Percentiles rank a stretch among this genome's conserved stretches.
Conservation (phyloP, 1,139 yeast species). For the Geotrichum fermentans region DNA sequence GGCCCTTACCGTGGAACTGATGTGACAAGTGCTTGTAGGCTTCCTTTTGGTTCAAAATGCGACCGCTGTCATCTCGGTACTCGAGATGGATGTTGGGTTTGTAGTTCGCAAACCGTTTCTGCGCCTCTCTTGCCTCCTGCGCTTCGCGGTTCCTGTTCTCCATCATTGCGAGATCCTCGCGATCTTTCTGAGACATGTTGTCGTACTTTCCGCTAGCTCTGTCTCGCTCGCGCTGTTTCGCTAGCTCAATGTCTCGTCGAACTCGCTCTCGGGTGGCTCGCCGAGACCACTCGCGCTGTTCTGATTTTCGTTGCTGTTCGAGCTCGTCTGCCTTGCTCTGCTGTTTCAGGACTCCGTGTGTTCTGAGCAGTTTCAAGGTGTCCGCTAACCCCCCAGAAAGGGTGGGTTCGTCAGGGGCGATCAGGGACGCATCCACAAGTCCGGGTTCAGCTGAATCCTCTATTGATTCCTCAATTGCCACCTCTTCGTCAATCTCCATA, state of each 20-base stretch:
- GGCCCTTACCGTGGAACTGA: conserved; percentile 71
- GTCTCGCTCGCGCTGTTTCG: conserved; percentile 36
- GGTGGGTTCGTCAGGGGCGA: conserved; percentile 32
- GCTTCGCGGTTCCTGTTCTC: conserved; percentile 36
- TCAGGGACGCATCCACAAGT: conserved; percentile 17
- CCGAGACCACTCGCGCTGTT: conserved; percentile 33
- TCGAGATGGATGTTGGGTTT: conserved; percentile 61
- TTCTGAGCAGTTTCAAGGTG: conserved; percentile 51
- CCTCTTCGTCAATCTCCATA: conserved; percentile 19
- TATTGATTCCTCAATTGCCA: conserved; percentile 20
- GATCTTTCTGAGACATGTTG: conserved; percentile 35
- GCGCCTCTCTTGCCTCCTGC: conserved; percentile 34
- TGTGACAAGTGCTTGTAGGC: conserved; percentile 85
- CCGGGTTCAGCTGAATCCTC: conserved; percentile 15
- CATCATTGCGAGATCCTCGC: conserved; percentile 40
- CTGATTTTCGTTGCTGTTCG: conserved; percentile 21
- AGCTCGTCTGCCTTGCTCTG: conserved; percentile 27
- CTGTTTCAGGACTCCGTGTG: conserved; percentile 41
- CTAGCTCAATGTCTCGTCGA: conserved; percentile 34
- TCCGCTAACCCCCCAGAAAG: conserved; percentile 54
- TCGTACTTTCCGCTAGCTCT: conserved; percentile 30
- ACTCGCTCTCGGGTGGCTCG: conserved; percentile 24
- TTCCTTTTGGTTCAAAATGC: conserved; percentile 58
- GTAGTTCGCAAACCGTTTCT: conserved; percentile 44
- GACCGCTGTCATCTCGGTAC: conserved; percentile 71